These are phyloP conservation scores for Metschnikowia orientalis DNA, from an alignment of 805 yeast species.

Conservation along the genomic window DNA sequence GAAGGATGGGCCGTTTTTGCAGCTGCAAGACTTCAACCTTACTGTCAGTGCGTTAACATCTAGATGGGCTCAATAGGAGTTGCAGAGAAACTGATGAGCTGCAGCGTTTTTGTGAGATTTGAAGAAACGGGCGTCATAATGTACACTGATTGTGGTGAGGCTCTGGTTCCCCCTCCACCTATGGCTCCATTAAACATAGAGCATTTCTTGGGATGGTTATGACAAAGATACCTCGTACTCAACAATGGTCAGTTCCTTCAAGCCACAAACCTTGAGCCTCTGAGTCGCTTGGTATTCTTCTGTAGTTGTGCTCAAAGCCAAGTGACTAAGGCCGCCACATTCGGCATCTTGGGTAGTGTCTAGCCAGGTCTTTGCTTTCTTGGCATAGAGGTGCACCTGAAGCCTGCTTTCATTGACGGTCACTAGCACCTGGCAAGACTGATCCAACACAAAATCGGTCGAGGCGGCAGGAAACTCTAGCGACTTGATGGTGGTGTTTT, in stretches of 20 bases:
- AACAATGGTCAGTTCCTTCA: constrained; percentile 3
- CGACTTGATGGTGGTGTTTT: constrained; percentile 25
- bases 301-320: constrained; percentile 5
- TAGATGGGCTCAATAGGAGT: too few relatives aligned
- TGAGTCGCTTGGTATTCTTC: constrained; percentile 8
- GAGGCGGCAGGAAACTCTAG: constrained; percentile 7
- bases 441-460: constrained; percentile 29
- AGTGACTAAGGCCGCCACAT: constrained; percentile 3
- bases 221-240: constrained; percentile 4
- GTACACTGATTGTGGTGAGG: too few relatives aligned
- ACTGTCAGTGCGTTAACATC: too few relatives aligned
- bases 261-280: constrained; percentile 10
- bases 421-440: constrained; percentile 31
- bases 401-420: constrained; percentile 18
- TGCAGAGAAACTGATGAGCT: too few relatives aligned
- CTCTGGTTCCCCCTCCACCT: too few relatives aligned
- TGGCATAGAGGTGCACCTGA: constrained; percentile 33
- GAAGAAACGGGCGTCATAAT: too few relatives aligned
- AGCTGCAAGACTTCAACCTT: too few relatives aligned
- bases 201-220: not conserved
- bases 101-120: too few relatives aligned
- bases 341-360: constrained; percentile 7
- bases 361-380: constrained; percentile 38
- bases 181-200: too few relatives aligned
- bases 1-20: too few relatives aligned